Base-by-base conservation (phyloP, 805 yeast species). In the Wickerhamiella sorbophila region DNA sequence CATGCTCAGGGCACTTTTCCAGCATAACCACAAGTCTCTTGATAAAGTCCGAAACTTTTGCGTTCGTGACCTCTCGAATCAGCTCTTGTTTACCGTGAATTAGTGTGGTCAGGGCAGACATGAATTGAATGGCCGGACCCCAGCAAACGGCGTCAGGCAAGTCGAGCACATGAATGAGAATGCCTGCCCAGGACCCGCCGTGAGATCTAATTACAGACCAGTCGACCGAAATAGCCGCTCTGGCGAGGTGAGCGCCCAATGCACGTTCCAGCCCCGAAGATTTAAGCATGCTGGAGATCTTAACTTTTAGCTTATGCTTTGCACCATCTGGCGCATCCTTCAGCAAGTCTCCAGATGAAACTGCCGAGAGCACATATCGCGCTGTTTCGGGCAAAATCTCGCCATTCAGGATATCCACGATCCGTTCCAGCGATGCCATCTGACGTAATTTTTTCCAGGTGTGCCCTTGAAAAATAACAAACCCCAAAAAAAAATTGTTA, bases 41-140 rank as follows among this genome's bases (percentile, higher is more conserved):
- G 33, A 84, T 72, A 34, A 80, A 72, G 2, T 67, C 65, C 8
- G 82, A 74, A 44, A 88, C 63, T 51, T 77, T 77, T 5, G 95
- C 93, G 1, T 94, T 82, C 43, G 85, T 68, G 6, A 80, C 64
- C 54, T 86, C 95, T 56, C 96, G 72, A 2, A 88, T 78, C 33
- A 88, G 67, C 1, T 86, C 77, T 1, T 94, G 84, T 54, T 86
- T 86, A 1, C 85, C 88, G 55, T 81, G 73, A 44, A 55, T 53
- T 8, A 40, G 39, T 12, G 42, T 21, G 24, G 56, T 52, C 47
- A 61, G 33, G 46, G 41, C 39, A 2, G 46, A 22, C 14, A 61
- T 46, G 3, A 62, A 53, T 31, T 46, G 36, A 16, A 60, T 50
- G 5, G 54, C 52, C 27, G 56, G 53, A 21, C 39, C 45, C 49